Base-by-base conservation (phyloP, 306 rosid genomes). In the Citrullus amarus region DNA sequence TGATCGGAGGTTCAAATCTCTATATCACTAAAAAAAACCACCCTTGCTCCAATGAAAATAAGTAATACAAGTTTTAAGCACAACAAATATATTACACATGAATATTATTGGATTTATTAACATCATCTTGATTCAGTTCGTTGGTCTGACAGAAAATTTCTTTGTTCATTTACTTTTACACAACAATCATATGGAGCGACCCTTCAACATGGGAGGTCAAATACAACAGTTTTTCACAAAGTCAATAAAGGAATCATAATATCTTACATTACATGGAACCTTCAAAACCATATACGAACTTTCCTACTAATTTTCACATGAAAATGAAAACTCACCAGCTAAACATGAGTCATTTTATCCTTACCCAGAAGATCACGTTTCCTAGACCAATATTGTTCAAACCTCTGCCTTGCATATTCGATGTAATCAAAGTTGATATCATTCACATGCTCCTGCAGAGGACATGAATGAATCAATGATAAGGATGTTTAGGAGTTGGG, bases 391-490 rank as follows among this genome's bases (percentile, higher is more conserved):
- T 91, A 91, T 58, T 88, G 95, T 58, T 89, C 88, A 76, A 91
- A 89, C 86, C 98, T 88, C 88, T 93, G 96, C 80, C 79, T 82
- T 9, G 96, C 98, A 81, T 93, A 93, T 70, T 91, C 93, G 79
- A 86, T 84, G 91, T 89, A 93, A 84, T 90, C 88, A 39, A 93
- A 93, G n/a, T 91, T 92, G 9, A 93, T 93, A 51, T 85, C 90
- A 84, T 89, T 93, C 60, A 91, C 93, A 82, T 89, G 93, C 79
- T 84, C 95, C 98, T 93, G 91, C 68, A 63, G 51, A 82, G 79
- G 32, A 76, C 9, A 30, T 15, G 75, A 68, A 51, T 9, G 8
- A 3, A 70, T 39, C 3, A 15, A 14, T 17, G 44, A 16, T 44
- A 56, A 76, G 56, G 38, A 17, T 7, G 5, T 28, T 43, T 1